phyloP scores from a whole-genome alignment of 1,284 basidiomycete genomes.

The Mycena sp. region DNA sequence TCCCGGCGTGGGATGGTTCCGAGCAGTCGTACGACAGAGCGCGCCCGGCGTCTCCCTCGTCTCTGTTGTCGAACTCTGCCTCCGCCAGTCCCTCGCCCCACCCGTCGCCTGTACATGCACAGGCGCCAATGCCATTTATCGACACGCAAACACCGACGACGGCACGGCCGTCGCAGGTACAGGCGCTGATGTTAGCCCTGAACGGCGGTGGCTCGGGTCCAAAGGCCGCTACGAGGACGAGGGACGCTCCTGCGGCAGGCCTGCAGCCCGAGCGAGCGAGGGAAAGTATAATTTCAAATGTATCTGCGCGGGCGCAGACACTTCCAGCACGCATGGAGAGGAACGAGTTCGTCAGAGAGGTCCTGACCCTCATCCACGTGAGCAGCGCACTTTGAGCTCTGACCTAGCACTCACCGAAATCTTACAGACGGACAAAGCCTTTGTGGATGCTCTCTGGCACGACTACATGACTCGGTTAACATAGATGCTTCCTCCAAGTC shows the following conservation, averaged over 20 bases:
- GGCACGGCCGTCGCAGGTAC: constrained; percentile 5
- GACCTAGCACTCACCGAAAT: constrained; percentile 9
- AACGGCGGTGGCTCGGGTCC: background rate
- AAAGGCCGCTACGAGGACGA: background rate
- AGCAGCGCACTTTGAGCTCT: constrained; percentile 39
- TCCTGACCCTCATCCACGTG: constrained; percentile 77
- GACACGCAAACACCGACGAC: constrained; percentile 10
- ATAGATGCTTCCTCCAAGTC: too few species aligned
- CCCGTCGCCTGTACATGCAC: background rate
- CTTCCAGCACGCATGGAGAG: constrained; percentile 49
- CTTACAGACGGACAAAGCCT: constrained; percentile 59
- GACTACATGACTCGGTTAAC: constrained; percentile 44
- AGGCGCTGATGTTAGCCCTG: background rate
- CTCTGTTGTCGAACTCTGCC: constrained; percentile 16
- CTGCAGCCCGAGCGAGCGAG: constrained; percentile 39
- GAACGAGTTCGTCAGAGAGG: constrained; percentile 73
- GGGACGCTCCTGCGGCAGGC: background rate
- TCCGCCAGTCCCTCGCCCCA: constrained; percentile 20
- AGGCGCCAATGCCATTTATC: background rate
- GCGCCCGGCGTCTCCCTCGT: background rate
- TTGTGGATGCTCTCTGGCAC: constrained; percentile 59
- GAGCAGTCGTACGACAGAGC: background rate
- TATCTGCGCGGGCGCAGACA: constrained; percentile 35
- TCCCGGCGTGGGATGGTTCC: constrained; percentile 24
- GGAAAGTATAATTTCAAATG: constrained; percentile 40